These are phyloP conservation scores for Logfia minima DNA, from an alignment of 129 eudicot genomes.

Conservation along the genomic window DNA sequence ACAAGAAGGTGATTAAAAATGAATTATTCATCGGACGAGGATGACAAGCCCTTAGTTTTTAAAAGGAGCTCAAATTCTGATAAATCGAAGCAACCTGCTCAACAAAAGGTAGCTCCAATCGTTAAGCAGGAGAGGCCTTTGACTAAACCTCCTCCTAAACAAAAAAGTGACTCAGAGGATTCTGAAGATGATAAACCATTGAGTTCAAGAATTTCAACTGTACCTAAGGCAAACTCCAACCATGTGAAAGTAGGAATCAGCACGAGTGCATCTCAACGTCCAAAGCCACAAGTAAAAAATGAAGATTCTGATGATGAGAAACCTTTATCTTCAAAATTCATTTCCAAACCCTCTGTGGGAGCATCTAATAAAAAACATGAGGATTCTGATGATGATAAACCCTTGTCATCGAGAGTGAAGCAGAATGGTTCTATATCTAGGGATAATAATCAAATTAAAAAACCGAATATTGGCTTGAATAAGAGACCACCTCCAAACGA, in stretches of 20 bases:
- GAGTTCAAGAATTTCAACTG: conserved; percentile 45
- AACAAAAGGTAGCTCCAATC: conserved; percentile 24
- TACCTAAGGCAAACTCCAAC: conserved; percentile 43
- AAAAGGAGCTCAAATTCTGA: conserved; percentile 50
- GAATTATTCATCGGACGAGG: conserved; percentile 55
- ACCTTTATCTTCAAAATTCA: conserved; percentile 10
- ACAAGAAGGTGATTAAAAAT: conserved; percentile 37
- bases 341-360: conserved; percentile 35
- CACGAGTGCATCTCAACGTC: conserved; percentile 24
- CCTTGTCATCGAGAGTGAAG: conserved; percentile 48
- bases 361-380: conserved; percentile 41
- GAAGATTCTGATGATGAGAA: conserved; percentile 70
- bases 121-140: conserved; percentile 28
- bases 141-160: conserved; percentile 32
- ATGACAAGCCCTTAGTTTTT: conserved; percentile 74
- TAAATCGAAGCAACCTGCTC: conserved; percentile 37
- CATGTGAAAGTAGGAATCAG: conserved; percentile 31
- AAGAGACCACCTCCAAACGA: conserved; percentile 62
- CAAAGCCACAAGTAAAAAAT: conserved; percentile 35
- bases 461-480: conserved; percentile 34
- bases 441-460: conserved; percentile 39
- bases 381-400: conserved; percentile 59
- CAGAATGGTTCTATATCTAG: conserved; percentile 66
- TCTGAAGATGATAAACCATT: conserved; percentile 84
- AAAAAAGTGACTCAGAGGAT: conserved; percentile 51